These are phyloP conservation scores for Phialemoniopsis sp. DNA, from an alignment of 2,329 filamentous ascomycete genomes.

Conservation along the genomic window DNA sequence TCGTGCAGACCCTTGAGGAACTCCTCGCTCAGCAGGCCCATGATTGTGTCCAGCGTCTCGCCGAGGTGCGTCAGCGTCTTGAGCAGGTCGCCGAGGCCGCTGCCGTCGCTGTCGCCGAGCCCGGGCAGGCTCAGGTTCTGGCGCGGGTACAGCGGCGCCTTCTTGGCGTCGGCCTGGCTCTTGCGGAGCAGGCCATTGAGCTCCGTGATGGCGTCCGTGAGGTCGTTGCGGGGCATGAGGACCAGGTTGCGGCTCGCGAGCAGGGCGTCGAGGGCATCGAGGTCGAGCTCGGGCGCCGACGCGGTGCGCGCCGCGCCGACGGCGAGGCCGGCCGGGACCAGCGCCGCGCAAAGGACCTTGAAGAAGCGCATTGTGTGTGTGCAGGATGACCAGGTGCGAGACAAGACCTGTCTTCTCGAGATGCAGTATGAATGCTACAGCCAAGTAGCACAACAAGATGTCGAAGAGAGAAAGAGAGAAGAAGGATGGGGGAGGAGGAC, in stretches of 20 bases:
- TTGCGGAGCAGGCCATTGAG: constrained; percentile 33
- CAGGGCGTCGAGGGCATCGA: constrained; percentile 25
- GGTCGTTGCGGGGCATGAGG: constrained; percentile 37
- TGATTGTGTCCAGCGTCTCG: background rate
- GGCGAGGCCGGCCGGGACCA: too few relatives aligned
- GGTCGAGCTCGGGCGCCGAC: too few relatives aligned
- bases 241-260: constrained; percentile 38
- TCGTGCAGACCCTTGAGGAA: constrained; percentile 35
- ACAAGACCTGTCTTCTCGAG: too few relatives aligned
- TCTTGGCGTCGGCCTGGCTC: constrained; percentile 11
- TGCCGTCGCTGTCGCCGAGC: constrained; percentile 16
- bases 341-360: too few relatives aligned
- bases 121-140: constrained; percentile 16
- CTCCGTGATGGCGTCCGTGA: constrained; percentile 38
- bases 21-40: constrained; percentile 21
- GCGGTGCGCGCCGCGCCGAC: too few relatives aligned
- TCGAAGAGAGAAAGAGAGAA: too few relatives aligned
- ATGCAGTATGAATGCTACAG: too few relatives aligned
- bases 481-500: too few relatives aligned
- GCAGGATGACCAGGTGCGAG: too few relatives aligned
- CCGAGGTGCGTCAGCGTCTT: background rate
- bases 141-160: constrained; percentile 8
- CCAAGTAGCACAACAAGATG: too few relatives aligned
- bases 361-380: too few relatives aligned
- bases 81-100: constrained; percentile 16